Conservation (phyloP, 768 basidiomycete species). For the Naganishia vishniacii region DNA sequence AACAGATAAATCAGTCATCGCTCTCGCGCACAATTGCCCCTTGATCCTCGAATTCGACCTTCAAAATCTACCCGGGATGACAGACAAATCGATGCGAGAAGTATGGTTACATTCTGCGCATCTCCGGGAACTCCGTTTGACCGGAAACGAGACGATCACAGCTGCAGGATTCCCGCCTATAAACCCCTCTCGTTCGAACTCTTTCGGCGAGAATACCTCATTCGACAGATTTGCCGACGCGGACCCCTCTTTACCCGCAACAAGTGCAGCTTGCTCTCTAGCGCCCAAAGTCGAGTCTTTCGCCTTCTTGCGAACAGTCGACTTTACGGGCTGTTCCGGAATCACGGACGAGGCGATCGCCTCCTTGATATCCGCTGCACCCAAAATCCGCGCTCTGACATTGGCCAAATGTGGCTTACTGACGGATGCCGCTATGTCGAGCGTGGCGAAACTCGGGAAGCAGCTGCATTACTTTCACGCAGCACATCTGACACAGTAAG, state of each 20-base stretch:
- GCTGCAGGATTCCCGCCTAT: conserved; percentile 76
- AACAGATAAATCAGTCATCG: conserved; percentile 9
- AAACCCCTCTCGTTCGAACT: conserved; percentile 51
- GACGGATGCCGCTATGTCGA: conserved; percentile 75
- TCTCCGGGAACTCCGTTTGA: conserved; percentile 86
- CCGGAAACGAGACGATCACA: conserved; percentile 69
- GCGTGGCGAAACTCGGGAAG: conserved; percentile 80
- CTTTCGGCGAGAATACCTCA: not conserved
- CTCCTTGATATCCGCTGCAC: conserved; percentile 71
- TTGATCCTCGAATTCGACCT: conserved; percentile 91
- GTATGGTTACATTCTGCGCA: conserved; percentile 73
- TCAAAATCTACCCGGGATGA: conserved; percentile 70
- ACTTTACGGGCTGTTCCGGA: conserved; percentile 75
- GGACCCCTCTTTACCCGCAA: not conserved
- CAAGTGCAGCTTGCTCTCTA: not conserved
- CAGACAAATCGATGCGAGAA: conserved; percentile 70
- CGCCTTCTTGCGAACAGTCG: conserved; percentile 68
- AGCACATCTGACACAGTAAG: conserved; percentile 65
- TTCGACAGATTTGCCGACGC: not conserved
- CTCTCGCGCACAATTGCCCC: conserved; percentile 52
- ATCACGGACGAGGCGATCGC: conserved; percentile 78
- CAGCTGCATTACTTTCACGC: conserved; percentile 91
- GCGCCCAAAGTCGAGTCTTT: conserved; percentile 8
- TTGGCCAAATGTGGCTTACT: conserved; percentile 74
- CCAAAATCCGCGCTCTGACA: conserved; percentile 77